These are phyloP conservation scores for Mimosa pudica DNA, from an alignment of 306 rosid genomes.

Conservation along the genomic window DNA sequence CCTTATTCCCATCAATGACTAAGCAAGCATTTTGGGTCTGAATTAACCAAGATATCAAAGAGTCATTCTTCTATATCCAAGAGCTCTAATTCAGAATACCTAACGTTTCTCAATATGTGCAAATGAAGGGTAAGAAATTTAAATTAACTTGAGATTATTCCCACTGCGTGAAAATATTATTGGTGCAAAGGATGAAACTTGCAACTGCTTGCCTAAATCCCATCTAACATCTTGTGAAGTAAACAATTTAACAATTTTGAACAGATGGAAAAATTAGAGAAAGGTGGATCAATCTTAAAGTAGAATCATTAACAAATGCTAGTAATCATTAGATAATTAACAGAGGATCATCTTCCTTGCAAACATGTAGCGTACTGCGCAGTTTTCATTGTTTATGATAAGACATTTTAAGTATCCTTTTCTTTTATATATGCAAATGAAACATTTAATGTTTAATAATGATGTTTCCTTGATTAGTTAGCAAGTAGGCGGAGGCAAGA, in stretches of 20 bases:
- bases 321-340: not conserved
- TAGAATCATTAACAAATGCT: not conserved
- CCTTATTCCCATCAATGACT: not conserved
- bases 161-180: too few relatives aligned
- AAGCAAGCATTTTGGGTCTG: not conserved
- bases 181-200: too few relatives aligned
- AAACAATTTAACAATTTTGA: too few relatives aligned
- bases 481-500: conserved; percentile 28
- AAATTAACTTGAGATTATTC: too few relatives aligned
- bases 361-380: not conserved
- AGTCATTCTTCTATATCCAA: not conserved
- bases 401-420: not conserved
- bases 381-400: not conserved
- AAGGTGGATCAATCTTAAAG: not conserved
- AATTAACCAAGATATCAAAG: not conserved
- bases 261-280: not conserved
- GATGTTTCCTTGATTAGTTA: not conserved
- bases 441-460: not conserved
- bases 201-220: too few relatives aligned
- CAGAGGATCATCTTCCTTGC: not conserved
- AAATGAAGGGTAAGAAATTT: too few relatives aligned
- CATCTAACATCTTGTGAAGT: too few relatives aligned
- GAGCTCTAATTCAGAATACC: too few relatives aligned
- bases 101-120: too few relatives aligned
- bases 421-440: not conserved